Base-by-base conservation (phyloP, 106 monocot species). In the Phalaenopsis equestris region DNA sequence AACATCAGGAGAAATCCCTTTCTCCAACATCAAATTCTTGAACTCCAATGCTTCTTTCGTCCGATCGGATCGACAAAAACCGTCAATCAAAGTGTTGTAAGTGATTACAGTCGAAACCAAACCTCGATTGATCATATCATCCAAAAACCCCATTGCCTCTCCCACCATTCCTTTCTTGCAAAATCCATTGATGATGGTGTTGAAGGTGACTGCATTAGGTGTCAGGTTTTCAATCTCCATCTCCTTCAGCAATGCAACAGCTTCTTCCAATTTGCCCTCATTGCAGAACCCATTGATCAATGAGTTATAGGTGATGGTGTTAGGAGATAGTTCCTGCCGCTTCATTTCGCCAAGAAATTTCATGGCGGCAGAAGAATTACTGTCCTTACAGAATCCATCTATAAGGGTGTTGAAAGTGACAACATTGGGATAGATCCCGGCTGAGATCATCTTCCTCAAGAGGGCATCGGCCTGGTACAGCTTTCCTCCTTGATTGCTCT, bases 111-210 rank as follows among this genome's bases (percentile, higher is more conserved):
- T 90, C 6, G 91, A 94, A 70, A 82, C 67, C 65, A 88, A 75
- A 42, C 86, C 83, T 67, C 77, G 77, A 46, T 72, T 58, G 23
- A 84, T 3, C 18, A 91, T 87, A 38, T 86, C 88, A 67, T 84
- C 78, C 47, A 94, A 70, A 81, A 87, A 41, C 58, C 46, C 42
- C 72, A 84, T 84, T 0, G 91, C 94, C 38, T 93, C 93, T 8
- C 19, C 87, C 83, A 91, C 55, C 95, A 87, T 85, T 76, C 88
- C 91, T 73, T 90, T 93, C 89, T 95, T 99, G 77, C 93, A 99
- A 73, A 87, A 95, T 15, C 99, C 99, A 81, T 91, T 91, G 38
- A 91, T 72, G 17, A 99, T 78, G 14, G 67, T 82, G 82, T 93
- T 95, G 67, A 88, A 93, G 64, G 88, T 95, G 55, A 91, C 57